Evolutionary conservation across 371 early-diverging fungal species (phyloP).

Genomic region (Rhizopus arrhizus): DNA sequence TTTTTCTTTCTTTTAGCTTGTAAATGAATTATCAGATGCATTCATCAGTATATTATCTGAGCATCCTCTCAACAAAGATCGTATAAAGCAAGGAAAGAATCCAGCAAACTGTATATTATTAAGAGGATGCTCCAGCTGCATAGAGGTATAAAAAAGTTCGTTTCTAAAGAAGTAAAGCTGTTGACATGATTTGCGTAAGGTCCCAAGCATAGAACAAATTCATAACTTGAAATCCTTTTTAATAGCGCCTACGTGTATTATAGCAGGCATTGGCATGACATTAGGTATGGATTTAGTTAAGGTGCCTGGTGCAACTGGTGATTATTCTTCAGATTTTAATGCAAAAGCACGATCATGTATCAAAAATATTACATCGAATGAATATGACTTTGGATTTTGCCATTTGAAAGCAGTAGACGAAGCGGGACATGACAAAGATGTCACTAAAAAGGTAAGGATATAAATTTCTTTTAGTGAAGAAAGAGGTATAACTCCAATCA

Average conservation of each 20-base stretch:
- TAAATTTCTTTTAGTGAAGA: no score
- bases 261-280: slow-evolving; percentile 56
- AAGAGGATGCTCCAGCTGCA: slow-evolving; percentile 50
- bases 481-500: not conserved
- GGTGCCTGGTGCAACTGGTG: slow-evolving; percentile 58
- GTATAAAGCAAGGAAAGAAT: slow-evolving; percentile 35
- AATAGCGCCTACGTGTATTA: slow-evolving; percentile 62
- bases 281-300: slow-evolving; percentile 47
- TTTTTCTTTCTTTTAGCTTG: slow-evolving; percentile 25
- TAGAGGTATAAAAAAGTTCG: slow-evolving; percentile 26
- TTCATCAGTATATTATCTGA: slow-evolving; percentile 31
- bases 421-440: slow-evolving; percentile 52
- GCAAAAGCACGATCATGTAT: slow-evolving; percentile 46
- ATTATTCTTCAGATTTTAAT: slow-evolving; percentile 49
- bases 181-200: not conserved
- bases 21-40: slow-evolving; percentile 48
- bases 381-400: slow-evolving; percentile 54
- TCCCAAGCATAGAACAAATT: slow-evolving; percentile 45
- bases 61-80: slow-evolving; percentile 49
- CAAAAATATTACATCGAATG: slow-evolving; percentile 10
- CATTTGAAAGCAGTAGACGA: slow-evolving; percentile 63
- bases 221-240: slow-evolving; percentile 50
- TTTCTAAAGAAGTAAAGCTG: not conserved
- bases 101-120: slow-evolving; percentile 55
- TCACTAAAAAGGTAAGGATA: slow-evolving; percentile 35